Evolutionary conservation across 305 asterid species (phyloP).

Genomic region (Solanum hybrid): DNA sequence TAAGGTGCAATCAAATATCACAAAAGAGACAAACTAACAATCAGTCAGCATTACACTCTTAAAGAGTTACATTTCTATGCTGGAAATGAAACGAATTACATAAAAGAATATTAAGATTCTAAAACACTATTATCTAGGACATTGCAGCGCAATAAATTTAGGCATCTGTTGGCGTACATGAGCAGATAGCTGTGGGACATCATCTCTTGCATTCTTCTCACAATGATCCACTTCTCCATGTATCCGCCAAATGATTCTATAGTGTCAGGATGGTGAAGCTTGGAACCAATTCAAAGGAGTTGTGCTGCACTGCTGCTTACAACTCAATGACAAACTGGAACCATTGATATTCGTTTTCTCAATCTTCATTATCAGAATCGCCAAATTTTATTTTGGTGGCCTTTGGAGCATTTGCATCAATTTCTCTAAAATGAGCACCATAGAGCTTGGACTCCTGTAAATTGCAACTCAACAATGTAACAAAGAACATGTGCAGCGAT

Average conservation of each 20-base stretch:
- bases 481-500: background rate
- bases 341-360: background rate
- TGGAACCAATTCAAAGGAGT: background rate
- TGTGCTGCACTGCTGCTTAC: background rate
- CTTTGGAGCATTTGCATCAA: conserved; percentile 77
- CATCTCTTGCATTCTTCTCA: background rate
- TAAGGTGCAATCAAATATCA: background rate
- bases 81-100: background rate
- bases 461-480: background rate
- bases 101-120: background rate
- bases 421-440: conserved; percentile 94
- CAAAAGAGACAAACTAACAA: background rate
- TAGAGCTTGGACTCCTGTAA: conserved; percentile 88
- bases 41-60: background rate
- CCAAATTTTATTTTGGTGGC: conserved; percentile 68
- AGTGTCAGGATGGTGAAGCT: background rate
- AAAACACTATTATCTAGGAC: background rate
- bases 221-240: background rate
- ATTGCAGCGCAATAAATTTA: background rate
- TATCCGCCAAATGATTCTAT: background rate
- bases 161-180: background rate
- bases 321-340: background rate
- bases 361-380: conserved; percentile 63
- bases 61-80: background rate
- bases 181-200: background rate